phyloP scores from a whole-genome alignment of 2,329 filamentous ascomycete genomes.

The Diaporthe humulicola region DNA sequence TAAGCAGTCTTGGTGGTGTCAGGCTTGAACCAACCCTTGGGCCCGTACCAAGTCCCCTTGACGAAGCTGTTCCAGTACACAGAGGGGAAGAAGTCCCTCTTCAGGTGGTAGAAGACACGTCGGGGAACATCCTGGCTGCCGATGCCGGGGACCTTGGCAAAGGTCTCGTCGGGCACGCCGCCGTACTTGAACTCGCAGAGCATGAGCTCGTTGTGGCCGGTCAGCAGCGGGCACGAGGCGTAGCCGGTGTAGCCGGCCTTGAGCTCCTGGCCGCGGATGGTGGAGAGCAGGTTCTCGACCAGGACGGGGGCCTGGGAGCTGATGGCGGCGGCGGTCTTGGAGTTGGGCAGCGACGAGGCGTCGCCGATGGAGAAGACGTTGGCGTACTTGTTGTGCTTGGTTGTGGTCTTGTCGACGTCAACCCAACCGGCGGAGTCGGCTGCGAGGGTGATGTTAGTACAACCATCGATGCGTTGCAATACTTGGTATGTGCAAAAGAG shows the following conservation, averaged over 20 bases:
- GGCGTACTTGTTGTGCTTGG: constrained; percentile 48
- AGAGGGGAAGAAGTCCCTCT: constrained; percentile 58
- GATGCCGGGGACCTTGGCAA: constrained; percentile 47
- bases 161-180: constrained; percentile 60
- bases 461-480: constrained; percentile 52
- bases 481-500: not conserved
- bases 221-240: constrained; percentile 60
- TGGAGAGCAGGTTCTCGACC: constrained; percentile 55
- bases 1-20: constrained; percentile 33
- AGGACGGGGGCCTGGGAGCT: constrained; percentile 58
- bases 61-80: constrained; percentile 50
- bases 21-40: constrained; percentile 41
- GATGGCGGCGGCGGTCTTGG: constrained; percentile 61
- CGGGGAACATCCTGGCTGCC: constrained; percentile 56
- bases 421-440: constrained; percentile 43
- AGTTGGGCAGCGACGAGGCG: constrained; percentile 54
- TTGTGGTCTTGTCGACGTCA: constrained; percentile 43
- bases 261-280: constrained; percentile 51
- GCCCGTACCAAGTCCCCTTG: constrained; percentile 50
- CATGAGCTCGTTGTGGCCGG: constrained; percentile 59
- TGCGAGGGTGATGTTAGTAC: not conserved
- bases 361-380: constrained; percentile 57
- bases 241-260: constrained; percentile 57
- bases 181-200: constrained; percentile 63
- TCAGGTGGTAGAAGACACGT: constrained; percentile 56